Percentiles rank a stretch among this genome's conserved stretches.
Evolutionary conservation across 2,329 filamentous ascomycete species (phyloP).

Genomic region (Xylariaceae sp.): DNA sequence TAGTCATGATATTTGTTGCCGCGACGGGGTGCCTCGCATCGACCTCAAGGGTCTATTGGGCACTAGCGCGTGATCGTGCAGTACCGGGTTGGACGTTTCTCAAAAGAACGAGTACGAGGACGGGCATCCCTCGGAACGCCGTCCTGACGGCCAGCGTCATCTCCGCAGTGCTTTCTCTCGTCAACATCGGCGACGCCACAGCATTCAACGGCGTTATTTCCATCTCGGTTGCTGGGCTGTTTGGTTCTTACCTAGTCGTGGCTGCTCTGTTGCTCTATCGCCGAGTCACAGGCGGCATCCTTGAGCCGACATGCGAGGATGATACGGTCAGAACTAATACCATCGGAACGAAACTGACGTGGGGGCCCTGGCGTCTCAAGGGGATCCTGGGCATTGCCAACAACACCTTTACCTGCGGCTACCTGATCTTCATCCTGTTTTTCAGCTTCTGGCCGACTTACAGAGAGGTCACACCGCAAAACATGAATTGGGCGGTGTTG

Average conservation of each 20-base stretch:
- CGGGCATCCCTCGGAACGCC: constrained; percentile 18
- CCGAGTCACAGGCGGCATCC: constrained; percentile 13
- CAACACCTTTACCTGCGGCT: constrained; percentile 17
- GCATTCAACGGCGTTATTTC: constrained; percentile 23
- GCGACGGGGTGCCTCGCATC: constrained; percentile 48
- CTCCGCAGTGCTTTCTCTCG: constrained; percentile 17
- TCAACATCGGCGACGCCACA: constrained; percentile 18
- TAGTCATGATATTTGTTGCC: constrained; percentile 43
- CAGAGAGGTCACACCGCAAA: constrained; percentile 18
- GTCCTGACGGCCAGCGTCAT: constrained; percentile 11
- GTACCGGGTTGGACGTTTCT: constrained; percentile 19
- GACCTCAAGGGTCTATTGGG: constrained; percentile 51
- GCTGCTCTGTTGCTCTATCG: constrained; percentile 9
- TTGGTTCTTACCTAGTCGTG: constrained; percentile 18
- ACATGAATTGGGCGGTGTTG: constrained; percentile 20
- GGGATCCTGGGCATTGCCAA: constrained; percentile 14
- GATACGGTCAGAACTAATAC: constrained; percentile 1
- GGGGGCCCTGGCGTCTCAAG: constrained; percentile 20
- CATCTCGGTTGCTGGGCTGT: constrained; percentile 18
- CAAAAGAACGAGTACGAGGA: constrained; percentile 16
- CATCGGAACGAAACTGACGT: constrained; percentile 2
- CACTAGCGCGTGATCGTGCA: constrained; percentile 35
- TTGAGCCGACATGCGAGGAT: background rate
- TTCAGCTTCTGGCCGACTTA: constrained; percentile 23
- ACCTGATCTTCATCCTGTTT: constrained; percentile 18